Conservation (phyloP, 495 filamentous ascomycete genomes). For the Tetracladium marchalianum region DNA sequence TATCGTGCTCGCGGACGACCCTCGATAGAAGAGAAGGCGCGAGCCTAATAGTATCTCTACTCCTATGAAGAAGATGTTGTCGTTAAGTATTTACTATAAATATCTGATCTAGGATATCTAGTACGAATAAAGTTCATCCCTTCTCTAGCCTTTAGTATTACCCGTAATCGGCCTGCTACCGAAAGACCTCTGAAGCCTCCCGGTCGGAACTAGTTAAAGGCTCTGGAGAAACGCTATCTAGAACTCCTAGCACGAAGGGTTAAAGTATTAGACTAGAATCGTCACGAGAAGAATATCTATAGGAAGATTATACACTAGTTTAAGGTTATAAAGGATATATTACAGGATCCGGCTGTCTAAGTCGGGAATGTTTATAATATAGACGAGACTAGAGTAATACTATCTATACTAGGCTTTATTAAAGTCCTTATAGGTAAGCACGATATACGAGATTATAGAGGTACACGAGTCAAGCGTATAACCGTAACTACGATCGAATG, state of each 20-base stretch:
- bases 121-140: slow-evolving; percentile 22
- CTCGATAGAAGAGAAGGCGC: slow-evolving; percentile 19
- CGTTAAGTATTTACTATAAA: slow-evolving; percentile 21
- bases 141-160: slow-evolving; percentile 1
- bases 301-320: slow-evolving; percentile 25
- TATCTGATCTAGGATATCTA: slow-evolving; percentile 21
- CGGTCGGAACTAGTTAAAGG: slow-evolving; percentile 23
- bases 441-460: slow-evolving; percentile 16
- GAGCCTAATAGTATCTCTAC: slow-evolving; percentile 22
- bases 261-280: slow-evolving; percentile 18
- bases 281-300: slow-evolving; percentile 14
- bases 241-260: slow-evolving; percentile 20
- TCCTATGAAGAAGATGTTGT: slow-evolving; percentile 23
- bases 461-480: slow-evolving; percentile 10
- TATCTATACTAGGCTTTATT: slow-evolving; percentile 26
- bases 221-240: slow-evolving; percentile 20
- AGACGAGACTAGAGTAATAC: slow-evolving; percentile 25
- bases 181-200: slow-evolving; percentile 9
- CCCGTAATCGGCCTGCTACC: neutral
- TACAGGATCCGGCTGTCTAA: slow-evolving; percentile 20
- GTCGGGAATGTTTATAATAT: slow-evolving; percentile 25
- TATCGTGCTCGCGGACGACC: slow-evolving; percentile 15
- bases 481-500: slow-evolving; percentile 27
- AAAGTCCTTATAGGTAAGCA: slow-evolving; percentile 29
- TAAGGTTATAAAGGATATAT: slow-evolving; percentile 17